Base-by-base conservation (phyloP, 225 moss, liverwort and hornwort species). In the Climacium dendroides region DNA sequence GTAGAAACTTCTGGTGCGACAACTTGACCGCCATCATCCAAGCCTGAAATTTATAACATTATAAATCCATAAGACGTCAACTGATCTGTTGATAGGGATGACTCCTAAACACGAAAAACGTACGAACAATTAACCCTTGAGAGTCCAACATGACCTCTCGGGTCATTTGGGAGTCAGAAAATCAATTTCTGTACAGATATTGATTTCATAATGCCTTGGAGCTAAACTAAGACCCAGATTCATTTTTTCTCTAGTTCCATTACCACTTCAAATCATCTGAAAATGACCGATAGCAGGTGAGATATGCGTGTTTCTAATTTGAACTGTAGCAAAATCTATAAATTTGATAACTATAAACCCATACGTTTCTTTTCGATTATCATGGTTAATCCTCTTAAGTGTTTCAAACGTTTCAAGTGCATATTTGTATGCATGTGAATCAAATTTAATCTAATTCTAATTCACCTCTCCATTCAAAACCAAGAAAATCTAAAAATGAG, bases 1-100 rank as follows among this genome's bases (percentile, higher is more conserved):
- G 86, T 58, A 74, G 90, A 78, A 84, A 84, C 69, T 57, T 92
- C 92, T 15, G 93, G 88, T 55, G 92, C 89, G 9, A 92, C 92
- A 53, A 88, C 61, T 89, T 93, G 93, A 85, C 93, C 93, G 77
- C 93, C 88, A 77, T 93, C 93, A 60, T 93, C 93, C 88, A 87
- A 69, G 35, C 92, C 93, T 93, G 84, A 84, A 87, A 81, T 34
- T 63, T 73, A 84, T 76, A 83, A 43, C 39, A 63, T 77, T 29
- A 75, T 43, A 79, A 69, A 86, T 34, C 10, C 22, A 79, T 70
- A 62, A 54, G 34, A 80, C 47, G 28, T 47, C 26, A 61, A 17
- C 39, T 62, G 59, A 85, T 66, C 66, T 28, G 52, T n/a, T 63
- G 15, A n/a, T 60, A 61, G 67, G 32, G 45, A 16, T 24, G 17